These are phyloP conservation scores for Fraxinus americana DNA, from an alignment of 257 asterid species.

Conservation along the genomic window DNA sequence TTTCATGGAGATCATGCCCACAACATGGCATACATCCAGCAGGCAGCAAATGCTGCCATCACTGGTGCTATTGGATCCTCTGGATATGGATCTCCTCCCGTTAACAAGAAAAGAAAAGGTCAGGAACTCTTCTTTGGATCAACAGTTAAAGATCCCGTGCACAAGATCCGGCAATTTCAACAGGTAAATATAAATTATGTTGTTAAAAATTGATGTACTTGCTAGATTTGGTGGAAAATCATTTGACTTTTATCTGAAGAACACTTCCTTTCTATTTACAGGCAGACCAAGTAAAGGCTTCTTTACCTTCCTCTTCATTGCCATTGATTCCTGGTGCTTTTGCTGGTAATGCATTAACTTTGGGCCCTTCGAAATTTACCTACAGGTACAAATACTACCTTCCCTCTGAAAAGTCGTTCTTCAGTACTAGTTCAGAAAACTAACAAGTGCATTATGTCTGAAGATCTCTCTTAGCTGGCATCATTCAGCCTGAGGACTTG, in stretches of 20 bases:
- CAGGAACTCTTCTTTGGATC: conserved; percentile 69
- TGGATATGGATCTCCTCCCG: conserved; percentile 84
- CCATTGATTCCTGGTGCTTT: conserved; percentile 58
- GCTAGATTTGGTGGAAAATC: background rate
- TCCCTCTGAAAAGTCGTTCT: conserved; percentile 17
- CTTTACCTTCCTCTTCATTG: conserved; percentile 54
- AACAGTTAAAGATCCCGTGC: conserved; percentile 54
- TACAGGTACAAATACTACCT: conserved; percentile 65
- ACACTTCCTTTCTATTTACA: conserved; percentile 32
- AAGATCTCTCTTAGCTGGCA: conserved; percentile 95
- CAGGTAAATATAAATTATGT: conserved; percentile 53
- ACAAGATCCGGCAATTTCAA: conserved; percentile 60
- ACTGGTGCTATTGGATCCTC: conserved; percentile 92
- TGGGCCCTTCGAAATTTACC: conserved; percentile 82
- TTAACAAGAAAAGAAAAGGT: conserved; percentile 72
- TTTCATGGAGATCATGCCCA: conserved; percentile 80
- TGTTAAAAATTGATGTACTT: conserved; percentile 13
- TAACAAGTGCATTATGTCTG: conserved; percentile 35
- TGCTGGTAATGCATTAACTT: conserved; percentile 54
- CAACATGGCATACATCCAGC: conserved; percentile 69
- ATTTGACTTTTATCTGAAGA: conserved; percentile 19
- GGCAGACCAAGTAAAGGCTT: conserved; percentile 66
- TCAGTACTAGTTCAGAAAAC: conserved; percentile 34
- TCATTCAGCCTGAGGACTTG: conserved; percentile 91
- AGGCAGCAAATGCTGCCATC: conserved; percentile 96